These are phyloP conservation scores for Prunus campanulata DNA, from an alignment of 306 rosid genomes.

Conservation along the genomic window DNA sequence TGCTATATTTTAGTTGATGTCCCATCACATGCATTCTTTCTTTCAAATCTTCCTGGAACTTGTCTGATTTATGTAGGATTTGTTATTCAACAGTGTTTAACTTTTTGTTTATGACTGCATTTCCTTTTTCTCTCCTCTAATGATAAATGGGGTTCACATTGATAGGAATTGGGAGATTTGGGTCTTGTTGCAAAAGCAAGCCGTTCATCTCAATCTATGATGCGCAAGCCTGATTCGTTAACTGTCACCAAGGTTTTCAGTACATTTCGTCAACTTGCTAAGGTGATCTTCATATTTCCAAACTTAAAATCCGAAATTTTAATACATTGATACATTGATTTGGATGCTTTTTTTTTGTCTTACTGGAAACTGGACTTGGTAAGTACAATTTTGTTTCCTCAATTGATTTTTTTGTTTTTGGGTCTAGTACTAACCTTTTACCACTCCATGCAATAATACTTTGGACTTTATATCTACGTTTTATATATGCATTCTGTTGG, in stretches of 20 bases:
- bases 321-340: background rate
- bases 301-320: background rate
- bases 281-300: slow-evolving; percentile 40
- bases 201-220: slow-evolving; percentile 80
- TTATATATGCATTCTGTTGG: background rate
- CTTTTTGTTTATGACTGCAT: background rate
- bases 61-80: background rate
- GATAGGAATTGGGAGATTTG: slow-evolving; percentile 73
- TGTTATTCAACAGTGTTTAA: background rate
- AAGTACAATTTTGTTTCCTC: slow-evolving; percentile 4
- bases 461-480: background rate
- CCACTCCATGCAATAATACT: background rate
- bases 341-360: background rate
- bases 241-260: slow-evolving; percentile 75
- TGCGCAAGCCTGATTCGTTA: slow-evolving; percentile 77
- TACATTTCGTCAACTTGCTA: slow-evolving; percentile 71
- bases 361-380: background rate
- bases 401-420: background rate
- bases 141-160: slow-evolving; percentile 15
- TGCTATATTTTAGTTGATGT: background rate
- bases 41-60: background rate
- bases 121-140: slow-evolving; percentile 7
- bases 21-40: background rate
- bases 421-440: background rate
- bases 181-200: slow-evolving; percentile 81